Conservation (phyloP, 192 early-diverging fungal genomes). For the Linnemannia zychae region DNA sequence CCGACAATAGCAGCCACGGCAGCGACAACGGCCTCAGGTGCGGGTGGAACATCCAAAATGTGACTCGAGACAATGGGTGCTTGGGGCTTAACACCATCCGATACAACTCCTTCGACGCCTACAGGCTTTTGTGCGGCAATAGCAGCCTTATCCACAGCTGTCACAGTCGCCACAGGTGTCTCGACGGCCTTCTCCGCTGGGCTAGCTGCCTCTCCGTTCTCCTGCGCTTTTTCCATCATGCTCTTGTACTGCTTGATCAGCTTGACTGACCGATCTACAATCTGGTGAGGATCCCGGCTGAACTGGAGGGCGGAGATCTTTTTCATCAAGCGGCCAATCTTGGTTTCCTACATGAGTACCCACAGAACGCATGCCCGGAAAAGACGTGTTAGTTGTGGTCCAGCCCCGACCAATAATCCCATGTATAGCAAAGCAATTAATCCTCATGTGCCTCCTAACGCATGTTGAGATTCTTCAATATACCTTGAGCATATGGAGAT, state of each 20-base stretch:
- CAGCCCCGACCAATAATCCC: not conserved
- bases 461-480: not conserved
- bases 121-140: conserved; percentile 13
- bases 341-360: conserved; percentile 48
- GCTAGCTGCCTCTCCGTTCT: conserved; percentile 38
- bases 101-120: conserved; percentile 10
- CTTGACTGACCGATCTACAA: conserved; percentile 51
- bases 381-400: not conserved
- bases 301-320: conserved; percentile 54
- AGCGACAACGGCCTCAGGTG: conserved; percentile 35
- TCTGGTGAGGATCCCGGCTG: conserved; percentile 47
- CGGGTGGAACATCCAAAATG: conserved; percentile 31
- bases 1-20: conserved; percentile 45
- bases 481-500: conserved; percentile 59
- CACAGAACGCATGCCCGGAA: not conserved
- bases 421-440: too few relatives aligned
- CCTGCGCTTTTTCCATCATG: conserved; percentile 56
- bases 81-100: conserved; percentile 8
- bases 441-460: not conserved
- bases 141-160: not conserved
- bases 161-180: conserved; percentile 2
- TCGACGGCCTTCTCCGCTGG: conserved; percentile 16
- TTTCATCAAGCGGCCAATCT: conserved; percentile 61
- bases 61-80: conserved; percentile 28
- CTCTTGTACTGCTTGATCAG: conserved; percentile 58